phyloP scores from a whole-genome alignment of 441 rosid genomes.

The Iberis amara region DNA sequence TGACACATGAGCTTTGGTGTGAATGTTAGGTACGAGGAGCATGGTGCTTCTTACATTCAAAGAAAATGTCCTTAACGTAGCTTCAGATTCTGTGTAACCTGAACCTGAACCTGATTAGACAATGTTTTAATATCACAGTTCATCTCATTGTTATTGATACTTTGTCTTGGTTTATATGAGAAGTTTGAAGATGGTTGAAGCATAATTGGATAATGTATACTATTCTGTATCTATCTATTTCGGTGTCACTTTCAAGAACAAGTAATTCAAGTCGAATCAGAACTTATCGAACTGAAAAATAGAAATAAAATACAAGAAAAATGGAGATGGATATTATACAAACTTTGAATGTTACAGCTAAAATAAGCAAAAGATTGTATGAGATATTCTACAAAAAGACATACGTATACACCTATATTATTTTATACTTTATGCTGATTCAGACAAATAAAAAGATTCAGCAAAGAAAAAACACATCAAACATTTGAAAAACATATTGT shows the following conservation, averaged over 20 bases:
- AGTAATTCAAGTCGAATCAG: too few relatives aligned
- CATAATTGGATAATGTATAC: too few relatives aligned
- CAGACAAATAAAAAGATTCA: conserved; percentile 31
- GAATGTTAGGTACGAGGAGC: conserved; percentile 81
- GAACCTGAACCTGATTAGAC: background rate
- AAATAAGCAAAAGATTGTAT: conserved; percentile 4
- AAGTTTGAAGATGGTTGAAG: too few relatives aligned
- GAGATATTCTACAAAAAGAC: conserved; percentile 13
- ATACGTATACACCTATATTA: conserved; percentile 21
- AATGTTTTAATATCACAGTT: background rate
- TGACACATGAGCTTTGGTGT: conserved; percentile 9
- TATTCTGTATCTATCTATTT: too few relatives aligned
- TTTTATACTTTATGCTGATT: conserved; percentile 27
- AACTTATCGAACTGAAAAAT: too few relatives aligned
- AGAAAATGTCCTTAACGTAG: conserved; percentile 73
- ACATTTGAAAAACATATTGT: conserved; percentile 11
- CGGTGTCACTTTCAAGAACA: too few relatives aligned
- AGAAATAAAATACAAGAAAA: background rate
- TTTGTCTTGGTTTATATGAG: too few relatives aligned
- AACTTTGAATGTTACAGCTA: conserved; percentile 23
- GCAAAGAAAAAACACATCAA: conserved; percentile 27
- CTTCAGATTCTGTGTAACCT: background rate
- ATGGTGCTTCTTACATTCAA: conserved; percentile 84
- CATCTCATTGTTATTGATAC: background rate
- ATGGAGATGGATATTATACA: conserved; percentile 17